Conservation (phyloP, 257 asterid genomes). For the Forsythia viridissima region DNA sequence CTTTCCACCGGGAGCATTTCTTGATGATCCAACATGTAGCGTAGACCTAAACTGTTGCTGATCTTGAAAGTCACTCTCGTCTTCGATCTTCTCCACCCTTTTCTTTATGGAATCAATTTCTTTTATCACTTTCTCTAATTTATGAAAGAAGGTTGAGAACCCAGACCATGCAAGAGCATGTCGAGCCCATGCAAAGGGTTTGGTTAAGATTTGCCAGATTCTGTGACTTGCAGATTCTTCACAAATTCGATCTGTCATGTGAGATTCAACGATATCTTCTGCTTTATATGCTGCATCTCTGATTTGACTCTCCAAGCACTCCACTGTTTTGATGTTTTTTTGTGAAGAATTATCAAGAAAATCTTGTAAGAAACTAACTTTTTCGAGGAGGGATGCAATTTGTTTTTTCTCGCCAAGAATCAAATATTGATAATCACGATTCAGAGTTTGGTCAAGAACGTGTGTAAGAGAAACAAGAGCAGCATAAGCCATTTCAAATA, state of each 20-base stretch:
- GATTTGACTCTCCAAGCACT: neutral
- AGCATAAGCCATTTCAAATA: conserved; percentile 1
- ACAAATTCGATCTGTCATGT: neutral
- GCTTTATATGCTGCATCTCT: conserved; percentile 7
- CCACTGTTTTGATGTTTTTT: neutral
- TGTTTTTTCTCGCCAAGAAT: neutral
- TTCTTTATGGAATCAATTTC: neutral
- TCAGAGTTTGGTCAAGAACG: neutral
- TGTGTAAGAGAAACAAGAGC: conserved; percentile 2
- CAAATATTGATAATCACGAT: neutral
- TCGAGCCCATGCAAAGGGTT: too few relatives aligned
- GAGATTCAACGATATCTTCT: conserved; percentile 7
- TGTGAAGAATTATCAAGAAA: neutral
- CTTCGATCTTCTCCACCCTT: neutral
- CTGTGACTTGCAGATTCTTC: neutral
- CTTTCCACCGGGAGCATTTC: neutral
- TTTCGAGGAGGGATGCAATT: neutral
- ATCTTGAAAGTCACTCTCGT: neutral
- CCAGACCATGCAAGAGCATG: too few relatives aligned
- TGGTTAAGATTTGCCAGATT: too few relatives aligned
- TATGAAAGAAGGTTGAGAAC: neutral
- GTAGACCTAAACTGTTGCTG: neutral
- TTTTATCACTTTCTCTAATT: neutral
- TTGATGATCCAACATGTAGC: neutral
- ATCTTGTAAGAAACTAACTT: neutral